Evolutionary conservation across 441 rosid genomes (phyloP).

Genomic region (Lepidium campestre): DNA sequence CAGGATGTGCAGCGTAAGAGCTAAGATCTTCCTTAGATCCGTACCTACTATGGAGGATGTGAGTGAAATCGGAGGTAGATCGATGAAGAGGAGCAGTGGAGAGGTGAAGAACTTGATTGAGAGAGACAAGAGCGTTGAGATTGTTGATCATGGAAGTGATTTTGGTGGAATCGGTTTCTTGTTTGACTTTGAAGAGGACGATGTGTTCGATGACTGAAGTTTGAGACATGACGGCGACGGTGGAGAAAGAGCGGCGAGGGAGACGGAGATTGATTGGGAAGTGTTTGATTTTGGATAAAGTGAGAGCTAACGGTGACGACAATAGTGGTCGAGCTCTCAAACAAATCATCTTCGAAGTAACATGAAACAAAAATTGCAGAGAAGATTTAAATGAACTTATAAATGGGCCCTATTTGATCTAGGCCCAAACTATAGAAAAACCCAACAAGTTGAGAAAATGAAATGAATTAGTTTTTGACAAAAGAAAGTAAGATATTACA

Average conservation of each 20-base stretch:
- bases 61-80: slow-evolving; percentile 43
- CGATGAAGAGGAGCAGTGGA: slow-evolving; percentile 59
- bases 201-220: slow-evolving; percentile 55
- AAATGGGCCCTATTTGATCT: too few species aligned
- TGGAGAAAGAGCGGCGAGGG: slow-evolving; percentile 22
- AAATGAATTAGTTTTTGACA: too few species aligned
- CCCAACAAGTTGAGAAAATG: too few species aligned
- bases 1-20: slow-evolving; percentile 56
- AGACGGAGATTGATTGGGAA: not conserved
- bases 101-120: slow-evolving; percentile 53
- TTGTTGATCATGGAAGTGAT: slow-evolving; percentile 45
- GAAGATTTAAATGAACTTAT: too few species aligned
- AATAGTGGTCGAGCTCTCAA: slow-evolving; percentile 25
- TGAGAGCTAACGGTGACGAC: slow-evolving; percentile 28
- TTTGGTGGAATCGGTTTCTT: slow-evolving; percentile 39
- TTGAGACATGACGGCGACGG: slow-evolving; percentile 27
- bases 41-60: slow-evolving; percentile 87
- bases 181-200: slow-evolving; percentile 78
- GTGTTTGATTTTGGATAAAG: slow-evolving; percentile 35
- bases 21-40: slow-evolving; percentile 49
- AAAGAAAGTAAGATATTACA: too few species aligned
- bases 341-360: slow-evolving; percentile 8
- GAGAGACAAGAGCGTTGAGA: slow-evolving; percentile 57
- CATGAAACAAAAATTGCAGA: too few species aligned
- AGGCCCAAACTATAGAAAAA: too few species aligned